A percentile compares a stretch with the other conserved stretches of the same genome.
These are phyloP conservation scores for Odontarrhena argentea DNA, from an alignment of 345 rosid genomes.

Conservation along the genomic window DNA sequence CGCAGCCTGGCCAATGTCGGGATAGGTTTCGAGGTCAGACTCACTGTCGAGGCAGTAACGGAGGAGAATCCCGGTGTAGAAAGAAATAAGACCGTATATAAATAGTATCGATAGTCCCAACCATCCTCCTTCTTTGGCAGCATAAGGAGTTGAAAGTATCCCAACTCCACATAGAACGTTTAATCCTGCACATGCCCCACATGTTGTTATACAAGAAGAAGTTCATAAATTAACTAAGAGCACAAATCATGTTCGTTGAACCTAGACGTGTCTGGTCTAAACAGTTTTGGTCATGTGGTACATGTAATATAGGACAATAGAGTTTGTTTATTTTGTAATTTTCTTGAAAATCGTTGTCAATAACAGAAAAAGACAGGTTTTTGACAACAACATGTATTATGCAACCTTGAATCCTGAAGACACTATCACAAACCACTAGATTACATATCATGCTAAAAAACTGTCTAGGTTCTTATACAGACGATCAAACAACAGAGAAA, in stretches of 20 bases:
- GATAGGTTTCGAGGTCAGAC: slow-evolving; percentile 92
- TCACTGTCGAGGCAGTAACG: slow-evolving; percentile 85
- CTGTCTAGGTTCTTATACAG: slow-evolving; percentile 6
- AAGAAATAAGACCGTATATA: slow-evolving; percentile 69
- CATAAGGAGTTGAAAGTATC: slow-evolving; percentile 86
- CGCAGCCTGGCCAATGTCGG: slow-evolving; percentile 98
- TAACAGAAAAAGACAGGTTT: not conserved
- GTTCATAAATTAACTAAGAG: not conserved
- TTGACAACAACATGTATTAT: too few relatives aligned
- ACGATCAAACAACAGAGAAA: slow-evolving; percentile 4
- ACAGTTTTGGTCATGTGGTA: slow-evolving; percentile 26
- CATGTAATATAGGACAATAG: slow-evolving; percentile 29
- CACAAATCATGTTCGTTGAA: slow-evolving; percentile 30
- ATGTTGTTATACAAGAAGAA: slow-evolving; percentile 23
- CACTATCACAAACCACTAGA: too few relatives aligned
- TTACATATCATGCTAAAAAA: too few relatives aligned
- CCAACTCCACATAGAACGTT: slow-evolving; percentile 99
- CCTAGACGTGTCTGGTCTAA: slow-evolving; percentile 19
- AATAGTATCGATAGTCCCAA: slow-evolving; percentile 63
- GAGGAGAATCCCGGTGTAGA: slow-evolving; percentile 85
- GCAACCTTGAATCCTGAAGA: too few relatives aligned
- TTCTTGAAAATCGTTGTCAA: slow-evolving; percentile 10
- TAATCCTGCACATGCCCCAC: slow-evolving; percentile 61
- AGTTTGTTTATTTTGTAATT: slow-evolving; percentile 36
- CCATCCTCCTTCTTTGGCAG: slow-evolving; percentile 99